Conservation (phyloP, 108 stramenopile species). For the Nitzschia sp. region DNA sequence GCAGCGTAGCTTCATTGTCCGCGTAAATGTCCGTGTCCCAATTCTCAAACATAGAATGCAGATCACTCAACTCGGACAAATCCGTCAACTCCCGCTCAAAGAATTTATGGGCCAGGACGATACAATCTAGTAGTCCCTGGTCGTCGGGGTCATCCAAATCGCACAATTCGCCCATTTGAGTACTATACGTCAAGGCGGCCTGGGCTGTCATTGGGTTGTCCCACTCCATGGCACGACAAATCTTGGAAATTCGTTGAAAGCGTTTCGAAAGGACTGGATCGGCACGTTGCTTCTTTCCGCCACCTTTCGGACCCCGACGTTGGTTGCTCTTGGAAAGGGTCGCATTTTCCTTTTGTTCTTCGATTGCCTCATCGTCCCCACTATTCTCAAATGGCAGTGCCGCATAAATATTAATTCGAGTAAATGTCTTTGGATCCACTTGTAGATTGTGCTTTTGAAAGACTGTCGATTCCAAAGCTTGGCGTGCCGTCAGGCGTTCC, state of each 20-base stretch:
- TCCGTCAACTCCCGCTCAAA: conserved; percentile 67
- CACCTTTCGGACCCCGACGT: conserved; percentile 19
- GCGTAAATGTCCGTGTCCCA: conserved; percentile 62
- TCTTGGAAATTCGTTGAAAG: conserved; percentile 48
- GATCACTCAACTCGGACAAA: conserved; percentile 52
- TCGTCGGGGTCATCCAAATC: conserved; percentile 66
- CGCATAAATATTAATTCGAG: conserved; percentile 11
- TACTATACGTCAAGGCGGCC: conserved; percentile 62
- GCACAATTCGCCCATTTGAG: conserved; percentile 67
- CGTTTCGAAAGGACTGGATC: conserved; percentile 48
- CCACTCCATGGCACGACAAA: conserved; percentile 62
- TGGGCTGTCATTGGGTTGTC: conserved; percentile 64
- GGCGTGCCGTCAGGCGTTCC: conserved; percentile 62
- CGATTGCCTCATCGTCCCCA: background rate
- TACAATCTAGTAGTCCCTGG: conserved; percentile 74
- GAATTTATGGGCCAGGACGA: conserved; percentile 71
- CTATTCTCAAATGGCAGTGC: conserved; percentile 38
- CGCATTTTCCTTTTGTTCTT: conserved; percentile 15
- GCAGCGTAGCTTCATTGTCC: conserved; percentile 73
- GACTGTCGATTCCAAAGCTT: conserved; percentile 60
- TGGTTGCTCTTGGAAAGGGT: conserved; percentile 11
- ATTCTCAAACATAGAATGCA: conserved; percentile 18
- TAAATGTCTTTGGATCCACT: conserved; percentile 18
- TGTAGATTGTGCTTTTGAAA: conserved; percentile 69
- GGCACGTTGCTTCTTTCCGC: conserved; percentile 33